Percentiles rank a stretch among this genome's conserved stretches.
Evolutionary conservation across 2,329 filamentous ascomycete species (phyloP).

Genomic region (Fusarium miscanthi): DNA sequence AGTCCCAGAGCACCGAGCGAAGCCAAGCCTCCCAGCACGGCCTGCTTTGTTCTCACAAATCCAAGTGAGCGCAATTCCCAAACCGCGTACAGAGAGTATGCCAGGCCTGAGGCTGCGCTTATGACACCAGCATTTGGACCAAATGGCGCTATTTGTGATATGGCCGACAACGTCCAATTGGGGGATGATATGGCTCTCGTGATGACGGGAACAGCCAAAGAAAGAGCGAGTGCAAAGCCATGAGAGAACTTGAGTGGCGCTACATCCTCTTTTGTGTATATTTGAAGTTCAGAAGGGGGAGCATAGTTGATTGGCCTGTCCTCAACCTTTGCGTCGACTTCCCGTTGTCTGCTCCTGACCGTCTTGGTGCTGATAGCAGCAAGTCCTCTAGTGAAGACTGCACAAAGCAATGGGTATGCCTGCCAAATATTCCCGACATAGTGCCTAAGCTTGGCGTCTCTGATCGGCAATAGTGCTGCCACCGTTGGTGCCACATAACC

Average conservation of each 20-base stretch:
- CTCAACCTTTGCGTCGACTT: background rate
- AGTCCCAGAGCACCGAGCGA: rapidly evolving
- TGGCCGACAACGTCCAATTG: background rate
- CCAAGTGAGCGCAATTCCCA: background rate
- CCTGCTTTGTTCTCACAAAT: background rate
- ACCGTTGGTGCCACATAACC: background rate
- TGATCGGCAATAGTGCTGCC: background rate
- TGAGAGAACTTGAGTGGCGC: background rate
- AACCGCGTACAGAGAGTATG: background rate
- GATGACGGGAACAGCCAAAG: rapidly evolving
- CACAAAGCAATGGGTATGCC: background rate
- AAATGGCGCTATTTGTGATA: rapidly evolving
- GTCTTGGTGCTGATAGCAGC: rapidly evolving
- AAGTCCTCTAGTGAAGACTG: background rate
- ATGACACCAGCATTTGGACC: rapidly evolving
- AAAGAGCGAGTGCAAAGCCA: background rate
- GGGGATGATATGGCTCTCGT: rapidly evolving
- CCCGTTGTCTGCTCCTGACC: rapidly evolving
- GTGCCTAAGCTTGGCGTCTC: background rate
- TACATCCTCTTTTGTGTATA: background rate
- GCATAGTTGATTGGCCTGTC: background rate
- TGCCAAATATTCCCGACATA: rapidly evolving
- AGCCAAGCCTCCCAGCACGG: background rate
- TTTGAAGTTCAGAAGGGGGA: background rate
- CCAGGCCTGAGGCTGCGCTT: background rate